A percentile compares a stretch with the other conserved stretches of the same genome.
Evolutionary conservation across 345 rosid genomes (phyloP).

Genomic region (Nephelium lappaceum): DNA sequence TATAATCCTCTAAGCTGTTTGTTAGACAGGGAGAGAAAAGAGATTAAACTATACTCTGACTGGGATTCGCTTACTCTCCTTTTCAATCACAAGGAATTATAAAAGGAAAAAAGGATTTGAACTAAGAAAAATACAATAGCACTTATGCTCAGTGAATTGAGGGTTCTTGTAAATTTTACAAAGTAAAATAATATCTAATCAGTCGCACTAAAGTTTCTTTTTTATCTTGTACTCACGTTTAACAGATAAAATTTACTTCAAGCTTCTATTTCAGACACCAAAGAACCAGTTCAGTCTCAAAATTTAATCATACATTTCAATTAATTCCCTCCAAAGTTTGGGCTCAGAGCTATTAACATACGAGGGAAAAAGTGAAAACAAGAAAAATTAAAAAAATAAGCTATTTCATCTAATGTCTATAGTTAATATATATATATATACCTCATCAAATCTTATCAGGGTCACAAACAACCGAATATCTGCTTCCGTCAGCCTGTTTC

Average conservation of each 20-base stretch:
- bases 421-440: constrained; percentile 21
- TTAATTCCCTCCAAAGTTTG: background rate
- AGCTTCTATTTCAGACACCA: background rate
- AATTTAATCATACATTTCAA: background rate
- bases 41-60: background rate
- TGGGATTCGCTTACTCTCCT: background rate
- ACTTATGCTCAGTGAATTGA: background rate
- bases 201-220: background rate
- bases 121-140: background rate
- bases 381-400: background rate
- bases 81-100: background rate
- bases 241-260: background rate
- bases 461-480: constrained; percentile 84
- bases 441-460: constrained; percentile 95
- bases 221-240: background rate
- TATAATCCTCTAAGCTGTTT: background rate
- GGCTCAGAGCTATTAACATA: background rate
- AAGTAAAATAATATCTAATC: background rate
- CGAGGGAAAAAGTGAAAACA: background rate
- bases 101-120: background rate
- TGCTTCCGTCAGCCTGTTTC: constrained; percentile 66
- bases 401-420: background rate
- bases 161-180: background rate
- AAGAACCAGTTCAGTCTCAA: background rate
- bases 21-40: background rate